These are phyloP conservation scores for Striga hermonthica DNA, from an alignment of 305 asterid species.

Conservation along the genomic window DNA sequence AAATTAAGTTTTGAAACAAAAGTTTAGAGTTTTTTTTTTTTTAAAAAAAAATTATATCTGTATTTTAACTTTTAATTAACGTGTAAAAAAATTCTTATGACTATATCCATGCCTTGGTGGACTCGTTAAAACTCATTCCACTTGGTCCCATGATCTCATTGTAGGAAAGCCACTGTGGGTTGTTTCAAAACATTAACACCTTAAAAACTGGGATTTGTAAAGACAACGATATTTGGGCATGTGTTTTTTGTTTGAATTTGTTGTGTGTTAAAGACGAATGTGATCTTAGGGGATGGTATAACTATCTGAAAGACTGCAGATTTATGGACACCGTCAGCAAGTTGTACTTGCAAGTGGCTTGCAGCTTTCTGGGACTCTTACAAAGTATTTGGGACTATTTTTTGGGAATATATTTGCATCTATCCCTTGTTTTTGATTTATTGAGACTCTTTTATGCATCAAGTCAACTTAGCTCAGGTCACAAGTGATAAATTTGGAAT, in stretches of 20 bases:
- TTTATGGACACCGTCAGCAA: background rate
- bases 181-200: background rate
- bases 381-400: background rate
- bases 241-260: background rate
- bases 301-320: background rate
- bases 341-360: background rate
- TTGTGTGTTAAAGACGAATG: background rate
- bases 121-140: background rate
- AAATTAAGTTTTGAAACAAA: too few species aligned
- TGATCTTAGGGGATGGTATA: background rate
- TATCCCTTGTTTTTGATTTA: background rate
- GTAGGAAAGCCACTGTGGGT: background rate
- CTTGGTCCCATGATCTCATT: background rate
- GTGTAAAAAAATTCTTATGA: too few species aligned
- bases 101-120: too few species aligned
- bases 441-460: too few species aligned
- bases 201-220: background rate
- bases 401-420: background rate
- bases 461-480: too few species aligned
- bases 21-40: too few species aligned
- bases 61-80: too few species aligned
- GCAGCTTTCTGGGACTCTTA: background rate
- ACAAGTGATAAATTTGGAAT: too few species aligned
- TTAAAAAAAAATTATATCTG: too few species aligned
- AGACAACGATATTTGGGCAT: too few species aligned